phyloP scores from a whole-genome alignment of 352 stramenopile species.

The Phytophthora pini region DNA sequence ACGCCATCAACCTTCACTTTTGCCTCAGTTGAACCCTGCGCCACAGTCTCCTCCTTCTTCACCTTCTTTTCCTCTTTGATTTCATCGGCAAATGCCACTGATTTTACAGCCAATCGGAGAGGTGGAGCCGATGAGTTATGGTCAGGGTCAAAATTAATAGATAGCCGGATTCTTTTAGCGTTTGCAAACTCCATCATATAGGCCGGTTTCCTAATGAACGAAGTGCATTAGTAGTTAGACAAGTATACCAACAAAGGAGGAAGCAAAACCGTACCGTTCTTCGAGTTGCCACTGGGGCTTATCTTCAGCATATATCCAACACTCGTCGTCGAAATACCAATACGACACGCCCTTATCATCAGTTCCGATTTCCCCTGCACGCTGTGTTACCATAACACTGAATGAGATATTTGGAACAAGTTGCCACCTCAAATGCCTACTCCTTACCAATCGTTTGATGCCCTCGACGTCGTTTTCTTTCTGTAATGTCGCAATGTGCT shows the following conservation, averaged over 20 bases:
- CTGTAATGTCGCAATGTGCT: conserved; percentile 66
- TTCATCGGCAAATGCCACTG: conserved; percentile 14
- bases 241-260: too few relatives aligned
- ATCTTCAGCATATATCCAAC: conserved; percentile 88
- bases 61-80: conserved; percentile 16
- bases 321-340: conserved; percentile 88
- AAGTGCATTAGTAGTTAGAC: not conserved
- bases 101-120: conserved; percentile 20
- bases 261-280: conserved; percentile 30
- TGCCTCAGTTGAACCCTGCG: not conserved
- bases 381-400: conserved; percentile 38
- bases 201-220: conserved; percentile 36
- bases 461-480: conserved; percentile 71
- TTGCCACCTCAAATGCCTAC: not conserved
- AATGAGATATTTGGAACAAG: conserved; percentile 11
- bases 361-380: conserved; percentile 67
- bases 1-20: conserved; percentile 15
- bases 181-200: conserved; percentile 81
- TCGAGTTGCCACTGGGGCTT: conserved; percentile 66
- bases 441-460: conserved; percentile 66
- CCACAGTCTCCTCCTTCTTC: conserved; percentile 9
- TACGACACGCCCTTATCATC: conserved; percentile 81
- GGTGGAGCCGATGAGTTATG: conserved; percentile 27
- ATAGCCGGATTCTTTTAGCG: conserved; percentile 78
- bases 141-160: conserved; percentile 74